These are phyloP conservation scores for Adansonia digitata DNA, from an alignment of 345 rosid genomes.

Conservation along the genomic window DNA sequence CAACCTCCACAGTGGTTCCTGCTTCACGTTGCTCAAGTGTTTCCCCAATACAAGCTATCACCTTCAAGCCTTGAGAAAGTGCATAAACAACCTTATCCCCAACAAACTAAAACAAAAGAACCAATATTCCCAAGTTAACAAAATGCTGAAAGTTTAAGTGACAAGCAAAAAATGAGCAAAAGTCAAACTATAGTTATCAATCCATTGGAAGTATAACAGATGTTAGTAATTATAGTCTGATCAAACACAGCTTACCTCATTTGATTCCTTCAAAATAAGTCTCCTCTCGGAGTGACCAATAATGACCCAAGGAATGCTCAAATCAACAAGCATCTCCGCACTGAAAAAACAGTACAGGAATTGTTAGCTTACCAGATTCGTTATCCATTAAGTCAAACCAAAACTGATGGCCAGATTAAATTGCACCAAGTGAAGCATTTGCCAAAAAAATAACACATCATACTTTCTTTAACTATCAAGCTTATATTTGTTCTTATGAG, in stretches of 20 bases:
- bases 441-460: not conserved
- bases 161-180: not conserved
- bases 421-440: not conserved
- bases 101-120: conserved; percentile 51
- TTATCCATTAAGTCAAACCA: not conserved
- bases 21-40: conserved; percentile 86
- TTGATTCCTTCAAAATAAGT: conserved; percentile 54
- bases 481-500: not conserved
- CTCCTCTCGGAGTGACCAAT: conserved; percentile 96
- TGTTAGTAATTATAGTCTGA: not conserved
- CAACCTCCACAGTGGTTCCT: conserved; percentile 78
- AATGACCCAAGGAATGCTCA: conserved; percentile 86
- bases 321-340: conserved; percentile 86
- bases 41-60: conserved; percentile 94
- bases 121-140: not conserved
- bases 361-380: not conserved
- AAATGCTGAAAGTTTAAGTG: not conserved
- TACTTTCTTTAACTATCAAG: not conserved
- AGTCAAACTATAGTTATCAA: not conserved
- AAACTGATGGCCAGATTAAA: not conserved
- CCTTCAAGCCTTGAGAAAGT: conserved; percentile 82
- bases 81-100: conserved; percentile 94
- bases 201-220: not conserved
- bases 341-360: conserved; percentile 31
- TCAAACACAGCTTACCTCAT: conserved; percentile 45